Conservation (phyloP, 2,329 filamentous ascomycete genomes). For the Paracoccidioides lutzii region DNA sequence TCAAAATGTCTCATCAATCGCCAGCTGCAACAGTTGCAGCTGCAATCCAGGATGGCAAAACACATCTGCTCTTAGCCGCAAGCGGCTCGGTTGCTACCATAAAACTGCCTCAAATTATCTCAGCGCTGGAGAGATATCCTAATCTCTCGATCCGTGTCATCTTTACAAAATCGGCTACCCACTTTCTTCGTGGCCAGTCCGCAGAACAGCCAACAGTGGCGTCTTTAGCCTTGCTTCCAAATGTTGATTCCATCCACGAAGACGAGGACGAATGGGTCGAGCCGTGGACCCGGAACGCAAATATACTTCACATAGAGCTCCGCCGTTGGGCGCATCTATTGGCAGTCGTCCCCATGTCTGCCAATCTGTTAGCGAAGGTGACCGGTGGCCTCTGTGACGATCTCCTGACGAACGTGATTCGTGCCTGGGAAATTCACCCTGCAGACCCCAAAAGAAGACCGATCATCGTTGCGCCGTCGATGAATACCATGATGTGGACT, state of each 20-base stretch:
- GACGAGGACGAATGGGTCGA: constrained; percentile 76
- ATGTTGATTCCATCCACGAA: constrained; percentile 68
- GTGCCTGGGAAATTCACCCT: constrained; percentile 70
- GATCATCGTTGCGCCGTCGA: constrained; percentile 61
- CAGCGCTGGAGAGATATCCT: constrained; percentile 24
- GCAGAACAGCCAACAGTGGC: constrained; percentile 60
- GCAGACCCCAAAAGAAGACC: constrained; percentile 33
- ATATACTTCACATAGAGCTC: constrained; percentile 83
- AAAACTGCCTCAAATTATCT: constrained; percentile 58
- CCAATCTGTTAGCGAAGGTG: constrained; percentile 79
- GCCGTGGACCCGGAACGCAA: constrained; percentile 65
- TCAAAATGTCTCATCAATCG: neutral
- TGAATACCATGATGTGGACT: constrained; percentile 80
- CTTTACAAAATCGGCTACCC: constrained; percentile 57
- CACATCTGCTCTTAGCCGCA: constrained; percentile 42
- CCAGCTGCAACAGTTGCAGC: constrained; percentile 2
- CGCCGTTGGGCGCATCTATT: constrained; percentile 70
- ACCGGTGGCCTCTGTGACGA: constrained; percentile 65
- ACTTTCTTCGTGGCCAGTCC: constrained; percentile 66
- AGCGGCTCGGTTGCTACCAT: constrained; percentile 77
- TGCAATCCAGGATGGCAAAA: constrained; percentile 9
- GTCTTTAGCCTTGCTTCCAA: constrained; percentile 46
- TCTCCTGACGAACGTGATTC: constrained; percentile 57
- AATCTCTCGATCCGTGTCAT: constrained; percentile 71
- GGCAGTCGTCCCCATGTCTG: constrained; percentile 66